Conservation (phyloP, 768 basidiomycete genomes). For the Gloeopeniophorella convolvens region DNA sequence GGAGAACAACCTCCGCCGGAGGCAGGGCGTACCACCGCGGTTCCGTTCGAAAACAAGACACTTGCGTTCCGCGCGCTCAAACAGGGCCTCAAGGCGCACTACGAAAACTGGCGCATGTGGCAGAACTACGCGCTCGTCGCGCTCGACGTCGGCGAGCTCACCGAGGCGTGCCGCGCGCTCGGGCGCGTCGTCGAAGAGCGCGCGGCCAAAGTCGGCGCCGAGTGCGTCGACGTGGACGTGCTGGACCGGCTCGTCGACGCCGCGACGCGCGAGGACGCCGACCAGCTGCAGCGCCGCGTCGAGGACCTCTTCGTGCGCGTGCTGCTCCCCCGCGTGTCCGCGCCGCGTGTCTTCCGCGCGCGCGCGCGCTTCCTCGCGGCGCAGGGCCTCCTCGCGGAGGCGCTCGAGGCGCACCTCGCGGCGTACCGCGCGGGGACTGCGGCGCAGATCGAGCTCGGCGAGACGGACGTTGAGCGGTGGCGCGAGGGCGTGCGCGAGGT, state of each 20-base stretch:
- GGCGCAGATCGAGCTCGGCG: conserved; percentile 54
- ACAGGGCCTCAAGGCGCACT: conserved; percentile 76
- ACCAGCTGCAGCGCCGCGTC: conserved; percentile 55
- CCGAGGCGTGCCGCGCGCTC: conserved; percentile 80
- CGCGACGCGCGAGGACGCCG: conserved; percentile 52
- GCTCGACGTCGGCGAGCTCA: conserved; percentile 87
- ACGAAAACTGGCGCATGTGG: conserved; percentile 99
- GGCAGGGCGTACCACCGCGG: conserved; percentile 23
- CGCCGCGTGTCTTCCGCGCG: conserved; percentile 73
- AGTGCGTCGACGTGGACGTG: conserved; percentile 77
- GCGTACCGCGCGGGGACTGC: conserved; percentile 73
- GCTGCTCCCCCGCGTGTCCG: conserved; percentile 77
- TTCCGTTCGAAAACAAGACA: conserved; percentile 69
- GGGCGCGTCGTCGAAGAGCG: conserved; percentile 75
- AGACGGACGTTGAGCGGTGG: conserved; percentile 64
- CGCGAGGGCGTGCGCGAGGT: conserved; percentile 72
- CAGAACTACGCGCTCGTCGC: conserved; percentile 92
- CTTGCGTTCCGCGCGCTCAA: conserved; percentile 91
- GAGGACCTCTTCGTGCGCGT: conserved; percentile 65
- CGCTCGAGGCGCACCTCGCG: conserved; percentile 76
- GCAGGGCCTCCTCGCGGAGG: conserved; percentile 67
- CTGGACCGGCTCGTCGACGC: conserved; percentile 85
- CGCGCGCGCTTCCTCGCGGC: conserved; percentile 77
- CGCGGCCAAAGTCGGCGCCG: conserved; percentile 41
- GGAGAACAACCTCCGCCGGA: neutral